phyloP scores from a whole-genome alignment of 2,329 filamentous ascomycete genomes.

The Pyricularia grisea region DNA sequence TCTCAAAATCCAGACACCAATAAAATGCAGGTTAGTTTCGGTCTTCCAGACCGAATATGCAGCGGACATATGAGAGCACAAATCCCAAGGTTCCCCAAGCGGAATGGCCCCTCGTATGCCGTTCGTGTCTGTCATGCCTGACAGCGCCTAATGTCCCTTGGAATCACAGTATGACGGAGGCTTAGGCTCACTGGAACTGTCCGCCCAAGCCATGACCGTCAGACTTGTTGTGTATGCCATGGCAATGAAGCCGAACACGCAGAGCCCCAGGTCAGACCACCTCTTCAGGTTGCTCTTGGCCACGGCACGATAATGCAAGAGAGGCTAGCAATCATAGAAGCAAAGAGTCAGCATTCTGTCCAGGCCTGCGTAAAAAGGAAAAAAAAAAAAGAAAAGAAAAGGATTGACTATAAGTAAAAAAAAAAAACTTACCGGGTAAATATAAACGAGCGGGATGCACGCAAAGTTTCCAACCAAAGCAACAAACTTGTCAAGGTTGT shows the following conservation, averaged over 20 bases:
- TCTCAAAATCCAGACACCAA: not conserved
- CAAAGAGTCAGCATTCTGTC: not conserved
- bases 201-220: slow-evolving; percentile 80
- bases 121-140: not conserved
- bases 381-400: no score
- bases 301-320: slow-evolving; percentile 80
- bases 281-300: slow-evolving; percentile 60
- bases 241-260: slow-evolving; percentile 72
- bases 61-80: not conserved
- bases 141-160: slow-evolving; percentile 6
- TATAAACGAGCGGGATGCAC: slow-evolving; percentile 92
- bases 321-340: slow-evolving; percentile 48
- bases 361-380: not conserved
- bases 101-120: no score
- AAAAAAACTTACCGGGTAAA: slow-evolving; percentile 79
- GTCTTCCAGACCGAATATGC: not conserved
- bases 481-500: slow-evolving; percentile 95
- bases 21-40: not conserved
- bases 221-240: slow-evolving; percentile 89
- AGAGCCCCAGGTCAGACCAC: slow-evolving; percentile 63
- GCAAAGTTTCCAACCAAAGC: slow-evolving; percentile 94
- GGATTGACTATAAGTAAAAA: not conserved
- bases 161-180: slow-evolving; percentile 47
- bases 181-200: slow-evolving; percentile 31
- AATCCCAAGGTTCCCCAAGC: not conserved